Percentiles rank a stretch among this genome's conserved stretches.
Evolutionary conservation across 345 rosid species (phyloP).

Genomic region (Microthlaspi erraticum): DNA sequence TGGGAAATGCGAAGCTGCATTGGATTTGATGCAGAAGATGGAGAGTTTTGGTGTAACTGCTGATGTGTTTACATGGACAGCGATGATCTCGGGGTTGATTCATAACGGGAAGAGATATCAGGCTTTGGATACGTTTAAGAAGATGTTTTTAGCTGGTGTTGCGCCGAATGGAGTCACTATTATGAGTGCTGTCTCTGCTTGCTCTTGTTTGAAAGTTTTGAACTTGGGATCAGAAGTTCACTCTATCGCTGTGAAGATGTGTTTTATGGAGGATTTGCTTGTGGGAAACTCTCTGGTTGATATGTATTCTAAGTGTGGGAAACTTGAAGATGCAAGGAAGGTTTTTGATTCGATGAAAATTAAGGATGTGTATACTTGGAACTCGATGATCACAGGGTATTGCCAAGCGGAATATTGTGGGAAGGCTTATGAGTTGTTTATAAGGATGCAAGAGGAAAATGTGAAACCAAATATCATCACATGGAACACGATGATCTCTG

Average conservation of each 20-base stretch:
- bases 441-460: conserved; percentile 63
- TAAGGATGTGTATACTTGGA: conserved; percentile 77
- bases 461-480: conserved; percentile 73
- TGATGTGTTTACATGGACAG: conserved; percentile 88
- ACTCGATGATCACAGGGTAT: conserved; percentile 85
- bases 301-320: conserved; percentile 83
- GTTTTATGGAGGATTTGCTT: conserved; percentile 55
- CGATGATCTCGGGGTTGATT: conserved; percentile 75
- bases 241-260: conserved; percentile 64
- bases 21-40: conserved; percentile 75
- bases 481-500: conserved; percentile 92
- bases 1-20: conserved; percentile 70
- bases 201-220: conserved; percentile 58
- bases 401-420: conserved; percentile 83
- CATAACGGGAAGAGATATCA: conserved; percentile 67
- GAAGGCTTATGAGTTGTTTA: conserved; percentile 69
- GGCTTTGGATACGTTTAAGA: conserved; percentile 62
- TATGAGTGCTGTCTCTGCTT: conserved; percentile 71
- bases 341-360: conserved; percentile 61
- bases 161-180: conserved; percentile 76
- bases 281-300: conserved; percentile 87
- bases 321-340: conserved; percentile 63
- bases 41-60: conserved; percentile 56
- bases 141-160: conserved; percentile 71
- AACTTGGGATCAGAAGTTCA: conserved; percentile 67